A percentile compares a stretch with the other conserved stretches of the same genome.
Conservation (phyloP, 257 asterid genomes). For the Phtheirospermum japonicum region DNA sequence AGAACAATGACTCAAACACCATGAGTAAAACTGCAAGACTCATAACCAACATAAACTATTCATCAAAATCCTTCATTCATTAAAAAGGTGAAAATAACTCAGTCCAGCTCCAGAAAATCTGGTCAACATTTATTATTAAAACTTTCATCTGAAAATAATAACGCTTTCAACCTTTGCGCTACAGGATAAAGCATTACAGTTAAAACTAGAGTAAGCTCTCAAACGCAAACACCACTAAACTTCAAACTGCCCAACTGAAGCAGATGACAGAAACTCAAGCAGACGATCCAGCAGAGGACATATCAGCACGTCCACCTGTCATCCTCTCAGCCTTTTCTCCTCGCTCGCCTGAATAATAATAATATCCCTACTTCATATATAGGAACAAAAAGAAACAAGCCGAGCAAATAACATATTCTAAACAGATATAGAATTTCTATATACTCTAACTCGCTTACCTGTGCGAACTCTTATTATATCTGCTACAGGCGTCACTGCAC, state of each 20-base stretch:
- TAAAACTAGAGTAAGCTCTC: slow-evolving; percentile 17
- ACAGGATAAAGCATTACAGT: slow-evolving; percentile 2
- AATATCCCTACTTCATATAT: slow-evolving; percentile 9
- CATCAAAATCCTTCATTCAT: slow-evolving; percentile 5
- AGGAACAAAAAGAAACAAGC: neutral
- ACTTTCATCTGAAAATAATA: neutral
- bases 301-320: slow-evolving; percentile 78
- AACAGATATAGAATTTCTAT: neutral
- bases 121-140: neutral
- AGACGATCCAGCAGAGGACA: slow-evolving; percentile 41
- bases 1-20: neutral
- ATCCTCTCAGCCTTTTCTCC: slow-evolving; percentile 89
- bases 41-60: neutral
- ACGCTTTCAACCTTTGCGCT: slow-evolving; percentile 2
- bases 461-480: slow-evolving; percentile 91
- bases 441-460: slow-evolving; percentile 43
- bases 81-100: neutral
- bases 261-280: slow-evolving; percentile 22
- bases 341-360: slow-evolving; percentile 72
- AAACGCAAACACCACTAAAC: neutral
- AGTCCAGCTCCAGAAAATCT: neutral
- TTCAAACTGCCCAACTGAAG: slow-evolving; percentile 16
- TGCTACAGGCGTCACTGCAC: slow-evolving; percentile 84
- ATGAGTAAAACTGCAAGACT: neutral
- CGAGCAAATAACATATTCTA: neutral